Base-by-base conservation (phyloP, 768 basidiomycete species). In the Sporobolomyces pararoseus region DNA sequence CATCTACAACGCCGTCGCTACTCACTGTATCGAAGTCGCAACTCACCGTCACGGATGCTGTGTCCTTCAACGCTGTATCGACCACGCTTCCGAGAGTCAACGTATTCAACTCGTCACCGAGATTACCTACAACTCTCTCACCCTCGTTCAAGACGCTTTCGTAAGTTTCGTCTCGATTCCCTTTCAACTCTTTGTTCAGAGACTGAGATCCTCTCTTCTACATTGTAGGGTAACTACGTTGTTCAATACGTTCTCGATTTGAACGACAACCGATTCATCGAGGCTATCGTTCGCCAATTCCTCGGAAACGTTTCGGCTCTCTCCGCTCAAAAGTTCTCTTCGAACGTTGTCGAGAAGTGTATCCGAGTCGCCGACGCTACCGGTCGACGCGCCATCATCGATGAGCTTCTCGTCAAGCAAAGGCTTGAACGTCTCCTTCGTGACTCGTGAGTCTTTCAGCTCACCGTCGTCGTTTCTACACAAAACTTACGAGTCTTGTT, bases 1-100 rank as follows among this genome's bases (percentile, higher is more conserved):
- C 89, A 99, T 99, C 77, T 99, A 98, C 82, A 98, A 98, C 76
- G 95, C 96, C 66, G 95, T 99, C 42, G 96, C 96, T 32, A 90
- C 91, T 39, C 97, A 98, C 81, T 96, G 96, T 77, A 92, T 99
- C 62, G 96, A 99, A 81, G 96, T 99, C 72, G 96, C 96, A 44
- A 95, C 91, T 52, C 91, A 95, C 78, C 89, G 92, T 71, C 96
- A 99, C 77, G 96, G 96, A 21, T 98, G 96, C 81, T 99, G 96
- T 79, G 96, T 99, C 63, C 83, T 99, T 51, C 96, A 99, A 80
- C 86, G 96, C 69, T 97, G 94, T 81, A 90, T 99, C 76, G 96
- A 99, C 78, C 96, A 99, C 77, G 96, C 96, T 0, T 93, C 93
- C 7, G 93, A 97, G 75, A 86, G 88, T 65, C 96, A 99, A 78